Conservation (phyloP, 371 early-diverging fungal genomes). For the Nematocida minor region DNA sequence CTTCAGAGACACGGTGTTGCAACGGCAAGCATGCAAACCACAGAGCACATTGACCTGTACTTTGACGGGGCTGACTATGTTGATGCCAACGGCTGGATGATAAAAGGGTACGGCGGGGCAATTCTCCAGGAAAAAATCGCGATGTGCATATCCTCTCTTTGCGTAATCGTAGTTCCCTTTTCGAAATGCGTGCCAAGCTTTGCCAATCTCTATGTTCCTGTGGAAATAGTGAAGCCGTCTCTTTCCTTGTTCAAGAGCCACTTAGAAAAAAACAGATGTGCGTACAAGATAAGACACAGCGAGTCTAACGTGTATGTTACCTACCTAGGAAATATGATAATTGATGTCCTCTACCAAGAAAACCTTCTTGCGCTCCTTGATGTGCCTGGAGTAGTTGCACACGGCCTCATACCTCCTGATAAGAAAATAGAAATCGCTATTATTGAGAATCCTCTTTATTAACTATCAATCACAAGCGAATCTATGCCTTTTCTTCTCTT, state of each 20-base stretch:
- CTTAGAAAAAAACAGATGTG: not conserved
- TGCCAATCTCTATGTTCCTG: constrained; percentile 52
- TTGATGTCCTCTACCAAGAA: constrained; percentile 54
- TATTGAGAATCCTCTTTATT: constrained; percentile 12
- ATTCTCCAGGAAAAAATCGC: constrained; percentile 56
- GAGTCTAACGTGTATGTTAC: constrained; percentile 29
- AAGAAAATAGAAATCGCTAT: not conserved
- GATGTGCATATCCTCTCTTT: constrained; percentile 33
- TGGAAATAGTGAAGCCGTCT: constrained; percentile 53
- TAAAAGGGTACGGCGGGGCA: constrained; percentile 63
- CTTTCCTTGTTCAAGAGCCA: constrained; percentile 8
- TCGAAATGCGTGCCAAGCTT: constrained; percentile 53
- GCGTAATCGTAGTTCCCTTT: constrained; percentile 55
- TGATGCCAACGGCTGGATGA: constrained; percentile 47
- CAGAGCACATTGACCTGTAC: constrained; percentile 56
- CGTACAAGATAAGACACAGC: constrained; percentile 37
- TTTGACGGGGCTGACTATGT: constrained; percentile 63
- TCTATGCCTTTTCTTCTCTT: not conserved
- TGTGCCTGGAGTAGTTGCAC: constrained; percentile 61
- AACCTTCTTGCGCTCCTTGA: constrained; percentile 46
- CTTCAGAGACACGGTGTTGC: not conserved
- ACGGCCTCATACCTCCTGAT: constrained; percentile 53
- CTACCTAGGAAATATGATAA: constrained; percentile 57
- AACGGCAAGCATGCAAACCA: constrained; percentile 1
- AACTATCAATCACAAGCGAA: not conserved